Conservation (phyloP, 441 rosid genomes). For the Rhodomyrtus psidioides region DNA sequence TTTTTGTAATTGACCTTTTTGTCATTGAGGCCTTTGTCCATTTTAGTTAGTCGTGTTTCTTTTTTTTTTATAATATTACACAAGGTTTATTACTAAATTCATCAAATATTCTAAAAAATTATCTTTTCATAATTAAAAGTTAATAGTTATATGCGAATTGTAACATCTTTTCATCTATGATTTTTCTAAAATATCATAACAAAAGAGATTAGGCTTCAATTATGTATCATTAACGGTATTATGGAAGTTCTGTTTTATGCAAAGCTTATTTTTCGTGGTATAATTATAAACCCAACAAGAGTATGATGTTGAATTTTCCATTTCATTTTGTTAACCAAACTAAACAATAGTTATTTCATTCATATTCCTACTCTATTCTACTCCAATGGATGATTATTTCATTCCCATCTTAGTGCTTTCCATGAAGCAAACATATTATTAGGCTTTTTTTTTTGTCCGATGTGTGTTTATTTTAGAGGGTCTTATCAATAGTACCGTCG, state of each 20-base stretch:
- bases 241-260: neutral
- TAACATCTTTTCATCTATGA: neutral
- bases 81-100: too few relatives aligned
- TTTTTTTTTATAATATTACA: too few relatives aligned
- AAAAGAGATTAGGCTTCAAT: neutral
- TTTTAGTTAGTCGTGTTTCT: neutral
- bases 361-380: neutral
- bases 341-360: neutral
- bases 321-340: neutral
- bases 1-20: neutral
- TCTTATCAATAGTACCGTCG: neutral
- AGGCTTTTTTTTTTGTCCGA: neutral
- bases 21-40: neutral
- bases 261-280: neutral
- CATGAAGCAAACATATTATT: neutral
- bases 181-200: neutral
- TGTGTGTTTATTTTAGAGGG: neutral
- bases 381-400: neutral
- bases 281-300: neutral
- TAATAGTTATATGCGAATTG: neutral
- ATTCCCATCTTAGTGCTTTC: neutral
- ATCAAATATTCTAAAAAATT: too few relatives aligned
- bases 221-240: neutral
- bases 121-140: too few relatives aligned
- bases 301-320: neutral